Conservation (phyloP, 192 early-diverging fungal genomes). For the Gaertneriomyces semiglobifer region DNA sequence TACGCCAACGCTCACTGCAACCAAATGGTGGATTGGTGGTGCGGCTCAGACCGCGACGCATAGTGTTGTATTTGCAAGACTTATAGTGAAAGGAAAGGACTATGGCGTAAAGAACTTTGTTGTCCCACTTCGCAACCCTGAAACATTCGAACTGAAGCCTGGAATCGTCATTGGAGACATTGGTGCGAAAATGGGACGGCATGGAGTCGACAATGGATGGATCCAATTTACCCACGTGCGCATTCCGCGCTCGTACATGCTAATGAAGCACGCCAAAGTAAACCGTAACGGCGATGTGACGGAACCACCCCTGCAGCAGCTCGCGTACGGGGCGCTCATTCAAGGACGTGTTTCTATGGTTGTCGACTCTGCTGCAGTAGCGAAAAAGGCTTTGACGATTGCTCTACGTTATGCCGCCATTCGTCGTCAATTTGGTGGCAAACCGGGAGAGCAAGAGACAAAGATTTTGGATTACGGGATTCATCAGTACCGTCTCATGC, state of each 20-base stretch:
- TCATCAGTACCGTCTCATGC: constrained; percentile 91
- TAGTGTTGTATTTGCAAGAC: constrained; percentile 81
- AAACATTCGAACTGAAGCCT: constrained; percentile 74
- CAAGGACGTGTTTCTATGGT: constrained; percentile 71
- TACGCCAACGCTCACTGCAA: constrained; percentile 44
- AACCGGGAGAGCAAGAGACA: constrained; percentile 67
- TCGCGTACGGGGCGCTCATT: constrained; percentile 86
- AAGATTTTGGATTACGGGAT: constrained; percentile 91
- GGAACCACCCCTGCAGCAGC: constrained; percentile 76
- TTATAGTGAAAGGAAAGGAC: constrained; percentile 72
- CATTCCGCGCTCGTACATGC: constrained; percentile 84
- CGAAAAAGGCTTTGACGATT: constrained; percentile 88
- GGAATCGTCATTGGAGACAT: constrained; percentile 89
- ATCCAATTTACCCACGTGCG: constrained; percentile 91
- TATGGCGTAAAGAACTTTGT: constrained; percentile 88
- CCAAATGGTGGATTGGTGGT: constrained; percentile 97
- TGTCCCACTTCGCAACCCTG: constrained; percentile 78
- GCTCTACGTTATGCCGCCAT: constrained; percentile 88
- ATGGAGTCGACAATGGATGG: constrained; percentile 88
- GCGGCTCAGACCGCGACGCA: constrained; percentile 89
- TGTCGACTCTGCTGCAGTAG: constrained; percentile 77
- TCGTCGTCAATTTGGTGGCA: constrained; percentile 81
- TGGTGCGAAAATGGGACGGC: constrained; percentile 91
- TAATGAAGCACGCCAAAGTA: constrained; percentile 90
- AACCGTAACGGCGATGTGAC: constrained; percentile 71